These are phyloP conservation scores for Pestalotiopsis sp. DNA, from an alignment of 2,329 filamentous ascomycete species.

Conservation along the genomic window DNA sequence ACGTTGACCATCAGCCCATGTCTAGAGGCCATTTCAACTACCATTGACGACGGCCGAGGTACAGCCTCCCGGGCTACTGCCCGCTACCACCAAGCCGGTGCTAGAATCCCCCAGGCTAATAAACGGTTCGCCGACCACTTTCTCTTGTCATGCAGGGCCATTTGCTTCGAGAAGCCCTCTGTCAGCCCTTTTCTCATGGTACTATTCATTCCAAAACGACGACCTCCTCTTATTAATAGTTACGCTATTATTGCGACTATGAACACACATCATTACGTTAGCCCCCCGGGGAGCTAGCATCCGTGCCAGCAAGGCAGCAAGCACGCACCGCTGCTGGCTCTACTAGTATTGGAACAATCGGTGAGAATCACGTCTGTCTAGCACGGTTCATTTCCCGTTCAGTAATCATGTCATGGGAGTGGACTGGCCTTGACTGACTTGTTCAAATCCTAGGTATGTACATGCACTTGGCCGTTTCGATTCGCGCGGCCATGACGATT, in stretches of 20 bases:
- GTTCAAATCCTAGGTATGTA: neutral
- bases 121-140: neutral
- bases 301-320: neutral
- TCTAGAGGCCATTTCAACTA: too few relatives aligned
- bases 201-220: neutral
- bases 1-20: neutral
- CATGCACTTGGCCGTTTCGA: neutral
- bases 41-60: too few relatives aligned
- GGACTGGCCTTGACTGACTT: neutral
- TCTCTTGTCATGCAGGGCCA: slow-evolving; percentile 1
- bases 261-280: neutral
- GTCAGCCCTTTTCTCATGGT: slow-evolving; percentile 2
- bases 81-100: neutral
- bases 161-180: slow-evolving; percentile 3
- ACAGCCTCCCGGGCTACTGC: too few relatives aligned
- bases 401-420: slow-evolving; percentile 1
- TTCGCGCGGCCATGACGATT: neutral
- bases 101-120: neutral
- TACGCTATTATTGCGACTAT: neutral
- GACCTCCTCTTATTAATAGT: neutral
- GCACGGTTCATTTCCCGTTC: slow-evolving; percentile 1
- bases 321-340: neutral
- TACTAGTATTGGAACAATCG: neutral
- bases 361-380: neutral
- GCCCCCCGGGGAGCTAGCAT: neutral